Conservation (phyloP, 164 flowering plant species). For the Saururus chinensis region DNA sequence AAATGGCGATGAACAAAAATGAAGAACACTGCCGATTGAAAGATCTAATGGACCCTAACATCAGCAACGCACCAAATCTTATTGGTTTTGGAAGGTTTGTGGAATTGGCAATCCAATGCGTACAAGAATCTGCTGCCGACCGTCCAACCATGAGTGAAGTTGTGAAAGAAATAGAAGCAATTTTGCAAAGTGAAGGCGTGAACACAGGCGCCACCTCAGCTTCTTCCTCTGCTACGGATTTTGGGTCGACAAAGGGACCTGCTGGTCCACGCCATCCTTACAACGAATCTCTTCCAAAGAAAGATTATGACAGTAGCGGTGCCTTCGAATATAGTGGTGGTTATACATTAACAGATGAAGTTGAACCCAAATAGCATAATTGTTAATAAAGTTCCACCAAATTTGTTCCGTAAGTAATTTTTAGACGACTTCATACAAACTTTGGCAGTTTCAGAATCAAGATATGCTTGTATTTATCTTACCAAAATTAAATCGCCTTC, state of each 20-base stretch:
- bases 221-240: constrained; percentile 80
- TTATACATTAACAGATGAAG: constrained; percentile 37
- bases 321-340: constrained; percentile 83
- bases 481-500: no score
- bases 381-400: background rate
- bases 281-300: constrained; percentile 28
- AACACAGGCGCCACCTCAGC: constrained; percentile 67
- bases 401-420: background rate
- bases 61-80: constrained; percentile 27
- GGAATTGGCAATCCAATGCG: constrained; percentile 79
- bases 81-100: constrained; percentile 54
- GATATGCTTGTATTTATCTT: no score
- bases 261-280: constrained; percentile 46
- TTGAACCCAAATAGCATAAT: constrained; percentile 61
- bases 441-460: no score
- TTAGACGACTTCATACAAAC: no score
- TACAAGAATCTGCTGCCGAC: constrained; percentile 71
- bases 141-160: constrained; percentile 84
- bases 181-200: constrained; percentile 61
- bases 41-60: constrained; percentile 54
- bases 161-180: constrained; percentile 64
- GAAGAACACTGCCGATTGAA: constrained; percentile 47
- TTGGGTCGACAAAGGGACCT: constrained; percentile 28
- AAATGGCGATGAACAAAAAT: constrained; percentile 33
- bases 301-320: constrained; percentile 19